phyloP scores from a whole-genome alignment of 148 eudicot species.

The Diospyros kaki region DNA sequence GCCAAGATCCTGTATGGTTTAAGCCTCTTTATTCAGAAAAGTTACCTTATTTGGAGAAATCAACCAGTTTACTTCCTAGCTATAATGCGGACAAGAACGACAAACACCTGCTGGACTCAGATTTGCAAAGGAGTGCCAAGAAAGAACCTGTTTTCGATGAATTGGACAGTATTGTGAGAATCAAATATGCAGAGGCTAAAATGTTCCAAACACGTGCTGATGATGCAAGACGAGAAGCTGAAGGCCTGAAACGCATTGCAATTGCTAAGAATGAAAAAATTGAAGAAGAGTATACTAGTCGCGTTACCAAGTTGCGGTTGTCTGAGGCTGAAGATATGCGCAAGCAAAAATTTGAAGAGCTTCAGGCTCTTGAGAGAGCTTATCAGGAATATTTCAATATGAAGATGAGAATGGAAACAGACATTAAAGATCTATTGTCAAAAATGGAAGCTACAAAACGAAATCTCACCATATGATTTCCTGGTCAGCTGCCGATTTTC shows the following conservation, averaged over 20 bases:
- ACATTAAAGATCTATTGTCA: slow-evolving; percentile 74
- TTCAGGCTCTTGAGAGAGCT: slow-evolving; percentile 65
- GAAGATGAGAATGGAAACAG: slow-evolving; percentile 88
- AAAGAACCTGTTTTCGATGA: slow-evolving; percentile 55
- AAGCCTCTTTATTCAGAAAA: slow-evolving; percentile 40
- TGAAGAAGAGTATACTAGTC: slow-evolving; percentile 61
- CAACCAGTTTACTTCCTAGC: slow-evolving; percentile 28
- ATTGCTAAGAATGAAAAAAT: slow-evolving; percentile 57
- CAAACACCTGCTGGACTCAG: slow-evolving; percentile 28
- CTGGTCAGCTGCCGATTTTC: no score
- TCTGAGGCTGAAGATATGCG: slow-evolving; percentile 66
- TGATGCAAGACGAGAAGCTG: slow-evolving; percentile 87
- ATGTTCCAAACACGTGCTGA: slow-evolving; percentile 92
- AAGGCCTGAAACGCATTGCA: slow-evolving; percentile 68
- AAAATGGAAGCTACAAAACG: slow-evolving; percentile 83
- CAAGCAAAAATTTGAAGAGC: slow-evolving; percentile 64
- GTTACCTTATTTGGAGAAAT: slow-evolving; percentile 33
- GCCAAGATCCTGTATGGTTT: slow-evolving; percentile 47
- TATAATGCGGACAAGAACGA: slow-evolving; percentile 32
- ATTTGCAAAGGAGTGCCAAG: slow-evolving; percentile 29
- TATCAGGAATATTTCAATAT: slow-evolving; percentile 72
- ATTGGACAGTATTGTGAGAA: slow-evolving; percentile 72
- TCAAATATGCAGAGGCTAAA: slow-evolving; percentile 80
- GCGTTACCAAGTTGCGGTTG: slow-evolving; percentile 56
- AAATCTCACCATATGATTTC: no score